Conservation (phyloP, 805 yeast genomes). For the Saccharomycopsis fodiens region DNA sequence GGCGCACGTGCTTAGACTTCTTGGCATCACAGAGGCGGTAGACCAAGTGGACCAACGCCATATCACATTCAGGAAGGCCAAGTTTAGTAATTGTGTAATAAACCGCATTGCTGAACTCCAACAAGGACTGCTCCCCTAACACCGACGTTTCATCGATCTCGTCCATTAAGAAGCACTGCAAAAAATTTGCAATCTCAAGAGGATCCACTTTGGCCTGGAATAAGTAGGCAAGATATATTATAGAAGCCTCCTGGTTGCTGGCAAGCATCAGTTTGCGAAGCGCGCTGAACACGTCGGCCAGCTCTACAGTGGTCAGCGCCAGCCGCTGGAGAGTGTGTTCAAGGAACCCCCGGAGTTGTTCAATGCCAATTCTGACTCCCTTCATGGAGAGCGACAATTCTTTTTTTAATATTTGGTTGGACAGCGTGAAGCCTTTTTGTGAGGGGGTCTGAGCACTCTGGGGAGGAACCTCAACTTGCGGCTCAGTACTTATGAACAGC, state of each 20-base stretch:
- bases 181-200: slow-evolving; percentile 75
- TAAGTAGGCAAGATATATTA: slow-evolving; percentile 83
- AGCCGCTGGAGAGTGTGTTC: slow-evolving; percentile 69
- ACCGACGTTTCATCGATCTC: slow-evolving; percentile 76
- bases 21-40: slow-evolving; percentile 78
- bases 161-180: slow-evolving; percentile 91
- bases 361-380: slow-evolving; percentile 7
- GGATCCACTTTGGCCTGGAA: slow-evolving; percentile 91
- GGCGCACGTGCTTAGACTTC: slow-evolving; percentile 65
- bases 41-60: slow-evolving; percentile 85
- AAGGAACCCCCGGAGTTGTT: slow-evolving; percentile 29
- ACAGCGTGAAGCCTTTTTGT: no score
- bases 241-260: slow-evolving; percentile 79
- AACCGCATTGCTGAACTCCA: slow-evolving; percentile 83
- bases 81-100: slow-evolving; percentile 83
- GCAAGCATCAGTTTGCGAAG: slow-evolving; percentile 91
- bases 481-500: slow-evolving; percentile 28
- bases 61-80: slow-evolving; percentile 94
- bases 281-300: slow-evolving; percentile 50
- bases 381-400: background rate
- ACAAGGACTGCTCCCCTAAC: slow-evolving; percentile 88
- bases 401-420: no score
- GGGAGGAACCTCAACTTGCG: no score
- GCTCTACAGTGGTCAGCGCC: slow-evolving; percentile 24
- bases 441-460: no score